These are phyloP conservation scores for Hevea brasiliensis DNA, from an alignment of 345 rosid genomes.

Conservation along the genomic window DNA sequence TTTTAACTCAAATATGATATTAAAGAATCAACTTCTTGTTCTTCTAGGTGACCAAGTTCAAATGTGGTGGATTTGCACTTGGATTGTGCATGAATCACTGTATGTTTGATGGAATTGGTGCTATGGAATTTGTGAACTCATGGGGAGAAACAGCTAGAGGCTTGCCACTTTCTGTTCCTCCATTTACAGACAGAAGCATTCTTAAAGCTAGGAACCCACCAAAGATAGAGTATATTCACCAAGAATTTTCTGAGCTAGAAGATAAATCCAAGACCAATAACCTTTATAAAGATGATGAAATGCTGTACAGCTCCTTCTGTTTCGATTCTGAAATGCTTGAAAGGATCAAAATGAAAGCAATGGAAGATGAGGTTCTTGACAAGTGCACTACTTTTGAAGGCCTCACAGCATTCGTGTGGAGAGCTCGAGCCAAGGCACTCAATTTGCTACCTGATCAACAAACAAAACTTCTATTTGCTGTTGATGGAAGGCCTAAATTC, in stretches of 20 bases:
- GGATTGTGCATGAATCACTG: constrained; percentile 33
- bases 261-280: constrained; percentile 32
- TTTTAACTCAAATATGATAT: no score
- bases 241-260: constrained; percentile 29
- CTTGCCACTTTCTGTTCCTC: constrained; percentile 18
- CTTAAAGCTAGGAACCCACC: constrained; percentile 33
- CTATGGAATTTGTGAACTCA: constrained; percentile 38
- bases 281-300: constrained; percentile 53
- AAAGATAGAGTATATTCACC: constrained; percentile 19
- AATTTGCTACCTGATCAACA: constrained; percentile 56
- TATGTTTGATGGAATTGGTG: constrained; percentile 34
- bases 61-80: constrained; percentile 37
- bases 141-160: constrained; percentile 40
- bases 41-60: constrained; percentile 39
- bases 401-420: constrained; percentile 86
- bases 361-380: constrained; percentile 49
- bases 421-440: constrained; percentile 71
- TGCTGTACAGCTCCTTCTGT: constrained; percentile 65
- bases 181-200: constrained; percentile 29
- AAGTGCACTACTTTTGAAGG: constrained; percentile 75
- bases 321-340: constrained; percentile 65
- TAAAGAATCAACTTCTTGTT: not conserved
- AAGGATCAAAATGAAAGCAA: constrained; percentile 53
- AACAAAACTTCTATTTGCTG: constrained; percentile 85
- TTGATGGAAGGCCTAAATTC: constrained; percentile 79